These are phyloP conservation scores for Chaetomiaceae sp. DNA, from an alignment of 2,329 filamentous ascomycete species.

Conservation along the genomic window DNA sequence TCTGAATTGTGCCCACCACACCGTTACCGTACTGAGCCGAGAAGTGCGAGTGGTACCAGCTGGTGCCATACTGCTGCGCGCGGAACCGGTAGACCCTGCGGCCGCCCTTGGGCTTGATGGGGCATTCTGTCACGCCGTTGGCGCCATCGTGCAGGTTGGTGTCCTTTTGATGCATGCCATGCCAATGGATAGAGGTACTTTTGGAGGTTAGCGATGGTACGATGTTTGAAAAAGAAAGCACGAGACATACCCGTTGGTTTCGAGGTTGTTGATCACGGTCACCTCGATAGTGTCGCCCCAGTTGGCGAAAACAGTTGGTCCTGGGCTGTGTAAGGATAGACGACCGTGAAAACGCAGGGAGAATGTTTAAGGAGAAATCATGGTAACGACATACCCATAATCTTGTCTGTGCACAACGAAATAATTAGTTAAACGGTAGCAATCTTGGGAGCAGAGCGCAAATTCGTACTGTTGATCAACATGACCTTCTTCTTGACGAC, in stretches of 20 bases:
- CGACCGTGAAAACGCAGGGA: too few relatives aligned
- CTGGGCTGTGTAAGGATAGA: conserved; percentile 25
- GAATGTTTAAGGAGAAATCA: too few relatives aligned
- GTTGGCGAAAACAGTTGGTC: conserved; percentile 50
- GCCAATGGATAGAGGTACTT: conserved; percentile 47
- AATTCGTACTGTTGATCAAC: conserved; percentile 48
- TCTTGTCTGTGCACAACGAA: conserved; percentile 10
- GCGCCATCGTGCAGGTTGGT: conserved; percentile 46
- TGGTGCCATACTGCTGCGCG: conserved; percentile 38
- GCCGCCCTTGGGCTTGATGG: conserved; percentile 34
- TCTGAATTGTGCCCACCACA: conserved; percentile 44
- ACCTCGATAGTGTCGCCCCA: conserved; percentile 53
- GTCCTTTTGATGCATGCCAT: conserved; percentile 43
- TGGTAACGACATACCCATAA: conserved; percentile 10
- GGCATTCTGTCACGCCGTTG: conserved; percentile 40
- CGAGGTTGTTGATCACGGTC: conserved; percentile 62
- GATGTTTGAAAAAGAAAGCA: too few relatives aligned
- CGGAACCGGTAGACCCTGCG: conserved; percentile 36
- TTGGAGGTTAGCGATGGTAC: conserved; percentile 22
- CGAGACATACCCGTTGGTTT: conserved; percentile 36
- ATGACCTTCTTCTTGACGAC: conserved; percentile 36
- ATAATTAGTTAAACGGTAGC: conserved; percentile 20
- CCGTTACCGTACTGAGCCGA: conserved; percentile 45
- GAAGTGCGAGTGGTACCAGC: conserved; percentile 46
- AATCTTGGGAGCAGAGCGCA: background rate